Evolutionary conservation across 768 basidiomycete species (phyloP).

Genomic region (Termitomyces sp.): DNA sequence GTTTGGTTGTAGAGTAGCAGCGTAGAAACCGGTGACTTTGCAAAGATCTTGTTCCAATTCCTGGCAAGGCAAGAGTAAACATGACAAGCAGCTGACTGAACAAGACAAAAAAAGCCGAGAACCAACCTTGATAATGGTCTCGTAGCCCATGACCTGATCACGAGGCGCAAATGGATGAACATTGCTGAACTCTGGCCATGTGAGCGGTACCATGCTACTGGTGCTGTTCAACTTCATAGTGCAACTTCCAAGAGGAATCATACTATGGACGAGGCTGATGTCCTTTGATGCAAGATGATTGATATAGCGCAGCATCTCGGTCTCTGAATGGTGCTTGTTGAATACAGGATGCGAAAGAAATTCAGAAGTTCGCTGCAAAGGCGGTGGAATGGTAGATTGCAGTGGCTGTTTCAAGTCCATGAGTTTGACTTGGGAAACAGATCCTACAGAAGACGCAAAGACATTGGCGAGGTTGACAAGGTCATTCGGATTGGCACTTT

Average conservation of each 20-base stretch:
- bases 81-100: background rate
- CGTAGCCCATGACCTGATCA: conserved; percentile 88
- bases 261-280: conserved; percentile 88
- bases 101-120: background rate
- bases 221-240: conserved; percentile 99
- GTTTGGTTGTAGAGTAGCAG: conserved; percentile 97
- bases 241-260: conserved; percentile 94
- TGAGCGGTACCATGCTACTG: conserved; percentile 94
- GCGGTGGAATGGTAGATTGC: conserved; percentile 44
- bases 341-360: conserved; percentile 88
- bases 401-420: conserved; percentile 40
- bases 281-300: conserved; percentile 93
- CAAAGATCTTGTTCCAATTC: conserved; percentile 90
- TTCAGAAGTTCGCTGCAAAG: conserved; percentile 54
- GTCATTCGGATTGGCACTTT: conserved; percentile 75
- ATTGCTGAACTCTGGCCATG: conserved; percentile 86
- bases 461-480: conserved; percentile 74
- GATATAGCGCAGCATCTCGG: conserved; percentile 97
- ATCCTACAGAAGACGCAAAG: conserved; percentile 60
- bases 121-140: conserved; percentile 66
- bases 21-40: conserved; percentile 93
- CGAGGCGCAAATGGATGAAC: conserved; percentile 92
- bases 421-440: conserved; percentile 36
- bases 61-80: conserved; percentile 31
- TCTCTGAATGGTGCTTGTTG: conserved; percentile 97